A percentile compares a stretch with the other conserved stretches of the same genome.
These are phyloP conservation scores for Mycena polygramma DNA, from an alignment of 768 basidiomycete species.

Conservation along the genomic window DNA sequence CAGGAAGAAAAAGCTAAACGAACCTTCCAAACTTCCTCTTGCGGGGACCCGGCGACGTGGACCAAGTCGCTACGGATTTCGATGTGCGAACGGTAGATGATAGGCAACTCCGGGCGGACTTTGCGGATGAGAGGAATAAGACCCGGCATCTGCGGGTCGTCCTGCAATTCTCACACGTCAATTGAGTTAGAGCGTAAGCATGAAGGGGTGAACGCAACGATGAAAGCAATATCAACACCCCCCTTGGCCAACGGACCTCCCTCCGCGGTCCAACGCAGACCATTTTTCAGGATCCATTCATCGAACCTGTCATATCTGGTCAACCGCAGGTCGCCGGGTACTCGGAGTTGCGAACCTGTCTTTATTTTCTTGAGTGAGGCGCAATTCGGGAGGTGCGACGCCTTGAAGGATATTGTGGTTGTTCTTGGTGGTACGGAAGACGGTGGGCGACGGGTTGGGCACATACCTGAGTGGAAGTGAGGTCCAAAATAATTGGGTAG, in stretches of 20 bases:
- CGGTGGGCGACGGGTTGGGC: constrained; percentile 87
- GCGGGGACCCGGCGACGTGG: constrained; percentile 84
- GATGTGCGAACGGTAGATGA: constrained; percentile 95
- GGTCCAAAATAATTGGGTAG: constrained; percentile 8
- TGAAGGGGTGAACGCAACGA: constrained; percentile 63
- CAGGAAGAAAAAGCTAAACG: background rate
- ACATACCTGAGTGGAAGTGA: constrained; percentile 72
- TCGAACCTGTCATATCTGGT: constrained; percentile 63
- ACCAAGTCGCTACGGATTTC: constrained; percentile 93
- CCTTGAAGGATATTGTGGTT: constrained; percentile 97
- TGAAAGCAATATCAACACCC: constrained; percentile 90
- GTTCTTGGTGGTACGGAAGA: constrained; percentile 96
- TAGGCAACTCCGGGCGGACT: constrained; percentile 85
- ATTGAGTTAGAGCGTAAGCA: constrained; percentile 1
- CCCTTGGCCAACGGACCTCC: constrained; percentile 88
- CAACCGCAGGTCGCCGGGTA: background rate
- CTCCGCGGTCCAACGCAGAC: constrained; percentile 87
- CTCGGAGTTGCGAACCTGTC: constrained; percentile 45
- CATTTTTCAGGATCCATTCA: constrained; percentile 92
- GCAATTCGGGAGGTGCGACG: constrained; percentile 83
- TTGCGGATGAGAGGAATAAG: constrained; percentile 93
- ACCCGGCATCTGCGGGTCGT: constrained; percentile 95
- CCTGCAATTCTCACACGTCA: constrained; percentile 44
- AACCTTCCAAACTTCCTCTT: constrained; percentile 84
- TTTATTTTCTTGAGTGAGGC: constrained; percentile 84